phyloP scores from a whole-genome alignment of 2,329 filamentous ascomycete species.

The Ophiocordyceps robertsii region DNA sequence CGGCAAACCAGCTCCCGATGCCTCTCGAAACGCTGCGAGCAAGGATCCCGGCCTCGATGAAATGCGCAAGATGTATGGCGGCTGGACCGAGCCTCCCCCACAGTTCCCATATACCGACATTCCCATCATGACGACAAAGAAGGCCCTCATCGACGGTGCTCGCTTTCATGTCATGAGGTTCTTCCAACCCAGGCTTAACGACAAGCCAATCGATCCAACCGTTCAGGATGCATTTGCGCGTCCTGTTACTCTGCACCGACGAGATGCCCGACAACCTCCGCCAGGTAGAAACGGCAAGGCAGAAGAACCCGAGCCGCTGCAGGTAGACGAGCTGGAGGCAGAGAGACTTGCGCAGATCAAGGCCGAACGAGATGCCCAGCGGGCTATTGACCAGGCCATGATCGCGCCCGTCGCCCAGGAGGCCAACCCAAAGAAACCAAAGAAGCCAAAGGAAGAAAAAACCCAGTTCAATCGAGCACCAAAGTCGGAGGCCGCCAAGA shows the following conservation, averaged over 20 bases:
- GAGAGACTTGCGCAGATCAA: conserved; percentile 56
- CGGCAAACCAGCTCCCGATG: conserved; percentile 6
- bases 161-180: conserved; percentile 84
- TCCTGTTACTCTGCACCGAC: conserved; percentile 77
- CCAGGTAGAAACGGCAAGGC: conserved; percentile 51
- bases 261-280: conserved; percentile 63
- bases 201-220: conserved; percentile 53
- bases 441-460: conserved; percentile 70
- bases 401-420: conserved; percentile 73
- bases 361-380: conserved; percentile 72
- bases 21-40: conserved; percentile 8
- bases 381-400: conserved; percentile 77
- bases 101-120: conserved; percentile 35
- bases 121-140: conserved; percentile 74
- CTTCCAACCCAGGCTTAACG: conserved; percentile 37
- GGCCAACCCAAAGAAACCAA: conserved; percentile 30
- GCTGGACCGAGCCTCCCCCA: conserved; percentile 42
- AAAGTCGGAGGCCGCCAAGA: conserved; percentile 66
- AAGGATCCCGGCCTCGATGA: conserved; percentile 24
- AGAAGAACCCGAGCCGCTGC: conserved; percentile 30
- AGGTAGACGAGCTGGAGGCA: conserved; percentile 42
- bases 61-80: conserved; percentile 33
- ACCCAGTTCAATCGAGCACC: conserved; percentile 79
- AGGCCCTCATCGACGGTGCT: conserved; percentile 62
- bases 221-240: conserved; percentile 70